phyloP scores from a whole-genome alignment of 352 stramenopile species.

The Pythium phragmitis region DNA sequence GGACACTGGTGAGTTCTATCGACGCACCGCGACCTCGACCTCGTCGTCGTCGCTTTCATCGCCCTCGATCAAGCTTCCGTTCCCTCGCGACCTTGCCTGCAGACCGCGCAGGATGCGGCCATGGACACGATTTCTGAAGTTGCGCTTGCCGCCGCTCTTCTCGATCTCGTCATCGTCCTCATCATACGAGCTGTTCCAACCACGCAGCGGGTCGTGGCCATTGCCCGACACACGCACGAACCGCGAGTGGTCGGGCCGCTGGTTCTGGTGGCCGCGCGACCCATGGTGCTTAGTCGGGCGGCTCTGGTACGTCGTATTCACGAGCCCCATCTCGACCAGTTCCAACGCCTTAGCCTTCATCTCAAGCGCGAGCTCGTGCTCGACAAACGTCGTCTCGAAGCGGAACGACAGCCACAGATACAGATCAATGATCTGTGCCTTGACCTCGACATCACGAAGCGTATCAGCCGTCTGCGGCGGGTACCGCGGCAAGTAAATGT shows the following conservation, averaged over 20 bases:
- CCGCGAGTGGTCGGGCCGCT: conserved; percentile 15
- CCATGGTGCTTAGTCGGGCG: conserved; percentile 35
- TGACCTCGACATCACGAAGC: conserved; percentile 87
- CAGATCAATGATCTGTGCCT: conserved; percentile 92
- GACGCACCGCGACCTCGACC: conserved; percentile 5
- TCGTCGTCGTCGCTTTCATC: conserved; percentile 16
- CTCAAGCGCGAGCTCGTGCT: conserved; percentile 64
- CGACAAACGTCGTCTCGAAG: conserved; percentile 86
- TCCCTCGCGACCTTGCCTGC: not conserved
- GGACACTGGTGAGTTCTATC: conserved; percentile 9
- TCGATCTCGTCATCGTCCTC: not conserved
- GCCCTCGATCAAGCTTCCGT: not conserved
- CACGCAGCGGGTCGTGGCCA: conserved; percentile 13
- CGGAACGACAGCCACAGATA: conserved; percentile 94
- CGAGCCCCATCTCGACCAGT: conserved; percentile 64
- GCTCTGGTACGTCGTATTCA: conserved; percentile 82
- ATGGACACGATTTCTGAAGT: conserved; percentile 14
- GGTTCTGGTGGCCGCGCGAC: not conserved
- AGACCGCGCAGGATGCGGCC: conserved; percentile 21
- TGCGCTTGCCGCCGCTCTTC: too few species aligned
- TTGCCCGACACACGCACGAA: conserved; percentile 4
- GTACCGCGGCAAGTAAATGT: conserved; percentile 73
- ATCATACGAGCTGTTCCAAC: conserved; percentile 4
- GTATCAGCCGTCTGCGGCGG: conserved; percentile 79
- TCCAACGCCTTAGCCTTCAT: conserved; percentile 63